A percentile compares a stretch with the other conserved stretches of the same genome.
Evolutionary conservation across 768 basidiomycete species (phyloP).

Genomic region (Lepiota brunneoincarnata): DNA sequence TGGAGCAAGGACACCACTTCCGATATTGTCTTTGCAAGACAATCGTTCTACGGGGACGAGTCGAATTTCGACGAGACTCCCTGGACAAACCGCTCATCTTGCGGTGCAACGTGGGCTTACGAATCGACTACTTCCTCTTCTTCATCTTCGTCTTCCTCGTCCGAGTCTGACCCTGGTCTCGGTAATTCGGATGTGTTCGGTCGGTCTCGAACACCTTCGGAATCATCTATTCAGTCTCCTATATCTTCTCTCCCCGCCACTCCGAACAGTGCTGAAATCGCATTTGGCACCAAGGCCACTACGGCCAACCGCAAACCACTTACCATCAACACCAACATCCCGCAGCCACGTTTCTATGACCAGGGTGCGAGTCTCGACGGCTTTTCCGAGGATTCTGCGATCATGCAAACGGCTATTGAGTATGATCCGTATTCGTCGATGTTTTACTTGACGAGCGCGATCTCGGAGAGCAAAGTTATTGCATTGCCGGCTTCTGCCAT

Average conservation of each 20-base stretch:
- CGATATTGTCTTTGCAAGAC: conserved; percentile 43
- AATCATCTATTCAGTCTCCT: conserved; percentile 49
- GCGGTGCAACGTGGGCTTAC: conserved; percentile 52
- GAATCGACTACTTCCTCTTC: conserved; percentile 48
- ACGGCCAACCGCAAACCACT: conserved; percentile 33
- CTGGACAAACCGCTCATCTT: conserved; percentile 43
- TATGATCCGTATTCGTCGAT: conserved; percentile 58
- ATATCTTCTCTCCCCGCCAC: conserved; percentile 54
- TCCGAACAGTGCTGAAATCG: conserved; percentile 48
- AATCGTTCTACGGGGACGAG: conserved; percentile 28
- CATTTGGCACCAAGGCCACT: conserved; percentile 35
- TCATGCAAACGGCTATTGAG: conserved; percentile 77
- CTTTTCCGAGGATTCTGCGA: conserved; percentile 52
- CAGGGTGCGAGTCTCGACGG: conserved; percentile 38
- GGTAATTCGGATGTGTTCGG: conserved; percentile 37
- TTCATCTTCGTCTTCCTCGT: conserved; percentile 6
- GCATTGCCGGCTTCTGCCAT: conserved; percentile 34
- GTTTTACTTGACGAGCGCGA: conserved; percentile 48
- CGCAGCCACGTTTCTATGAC: conserved; percentile 45
- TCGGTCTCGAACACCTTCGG: conserved; percentile 42
- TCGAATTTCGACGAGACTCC: conserved; percentile 37
- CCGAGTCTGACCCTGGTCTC: conserved; percentile 24
- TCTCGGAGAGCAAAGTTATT: conserved; percentile 35
- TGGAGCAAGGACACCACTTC: conserved; percentile 62
- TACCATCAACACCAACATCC: conserved; percentile 57